These are phyloP conservation scores for Emericellopsis atlantica DNA, from an alignment of 2,329 filamentous ascomycete genomes.

Conservation along the genomic window DNA sequence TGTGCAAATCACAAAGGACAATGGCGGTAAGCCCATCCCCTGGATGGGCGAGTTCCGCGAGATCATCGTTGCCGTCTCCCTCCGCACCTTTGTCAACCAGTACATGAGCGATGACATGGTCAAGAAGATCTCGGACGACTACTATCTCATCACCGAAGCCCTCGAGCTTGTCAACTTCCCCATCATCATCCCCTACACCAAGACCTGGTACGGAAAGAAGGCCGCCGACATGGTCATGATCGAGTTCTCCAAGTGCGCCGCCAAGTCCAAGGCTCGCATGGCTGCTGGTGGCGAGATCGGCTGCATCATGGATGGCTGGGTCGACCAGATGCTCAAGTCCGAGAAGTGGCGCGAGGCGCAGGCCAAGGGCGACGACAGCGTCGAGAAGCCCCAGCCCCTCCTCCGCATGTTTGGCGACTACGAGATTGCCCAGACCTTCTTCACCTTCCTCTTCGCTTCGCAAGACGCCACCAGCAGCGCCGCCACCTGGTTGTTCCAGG, in stretches of 20 bases:
- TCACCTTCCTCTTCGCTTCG: conserved; percentile 94
- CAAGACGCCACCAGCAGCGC: conserved; percentile 95
- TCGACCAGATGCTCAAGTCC: conserved; percentile 78
- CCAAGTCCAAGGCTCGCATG: conserved; percentile 89
- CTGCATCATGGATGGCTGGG: conserved; percentile 94
- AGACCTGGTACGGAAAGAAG: conserved; percentile 96
- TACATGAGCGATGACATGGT: conserved; percentile 86
- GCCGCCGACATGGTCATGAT: conserved; percentile 82
- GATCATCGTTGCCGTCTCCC: conserved; percentile 87
- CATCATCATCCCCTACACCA: conserved; percentile 88
- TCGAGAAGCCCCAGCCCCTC: conserved; percentile 71
- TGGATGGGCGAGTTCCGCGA: conserved; percentile 93
- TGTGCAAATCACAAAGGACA: conserved; percentile 59
- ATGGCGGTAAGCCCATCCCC: conserved; percentile 60
- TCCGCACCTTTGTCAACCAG: conserved; percentile 92
- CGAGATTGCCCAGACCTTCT: conserved; percentile 86
- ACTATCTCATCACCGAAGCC: conserved; percentile 90
- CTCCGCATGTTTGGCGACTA: conserved; percentile 81
- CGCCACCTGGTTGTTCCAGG: conserved; percentile 89
- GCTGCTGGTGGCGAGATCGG: conserved; percentile 72
- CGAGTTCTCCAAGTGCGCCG: conserved; percentile 83
- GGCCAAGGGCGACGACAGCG: conserved; percentile 52
- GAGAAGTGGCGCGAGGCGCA: conserved; percentile 69
- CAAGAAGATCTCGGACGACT: conserved; percentile 92
- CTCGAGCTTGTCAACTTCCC: conserved; percentile 98